These are phyloP conservation scores for Ogataea allantospora DNA, from an alignment of 805 yeast genomes.

Conservation along the genomic window DNA sequence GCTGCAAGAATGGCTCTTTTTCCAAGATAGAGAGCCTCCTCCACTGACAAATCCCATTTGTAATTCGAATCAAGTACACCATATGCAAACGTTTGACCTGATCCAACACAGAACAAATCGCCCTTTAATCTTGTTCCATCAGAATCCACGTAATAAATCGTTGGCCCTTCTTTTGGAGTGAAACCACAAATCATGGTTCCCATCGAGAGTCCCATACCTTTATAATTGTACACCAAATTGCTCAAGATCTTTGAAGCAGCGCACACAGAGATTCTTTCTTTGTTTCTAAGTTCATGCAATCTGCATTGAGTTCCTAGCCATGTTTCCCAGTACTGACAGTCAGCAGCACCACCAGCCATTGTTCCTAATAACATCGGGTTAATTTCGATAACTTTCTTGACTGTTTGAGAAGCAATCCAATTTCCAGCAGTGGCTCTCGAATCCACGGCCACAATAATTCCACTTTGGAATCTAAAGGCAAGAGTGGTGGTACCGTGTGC, in stretches of 20 bases:
- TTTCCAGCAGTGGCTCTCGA: conserved; percentile 97
- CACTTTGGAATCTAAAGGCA: conserved; percentile 94
- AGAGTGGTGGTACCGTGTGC: conserved; percentile 99
- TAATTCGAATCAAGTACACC: conserved; percentile 95
- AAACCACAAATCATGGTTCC: conserved; percentile 99
- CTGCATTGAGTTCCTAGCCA: conserved; percentile 98
- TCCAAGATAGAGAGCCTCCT: conserved; percentile 91
- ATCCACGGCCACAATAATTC: conserved; percentile 94
- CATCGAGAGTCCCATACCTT: conserved; percentile 98
- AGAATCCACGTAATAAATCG: conserved; percentile 93
- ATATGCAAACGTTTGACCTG: conserved; percentile 98
- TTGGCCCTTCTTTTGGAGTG: conserved; percentile 92
- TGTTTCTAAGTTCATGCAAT: conserved; percentile 89
- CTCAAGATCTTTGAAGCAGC: conserved; percentile 94
- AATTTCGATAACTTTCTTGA: conserved; percentile 94
- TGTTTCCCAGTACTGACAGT: conserved; percentile 98
- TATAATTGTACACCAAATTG: conserved; percentile 87
- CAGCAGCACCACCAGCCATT: conserved; percentile 99
- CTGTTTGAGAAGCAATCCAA: conserved; percentile 98
- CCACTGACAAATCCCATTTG: conserved; percentile 87
- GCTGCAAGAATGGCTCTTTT: conserved; percentile 96
- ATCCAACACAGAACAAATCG: conserved; percentile 94
- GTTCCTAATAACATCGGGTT: conserved; percentile 94
- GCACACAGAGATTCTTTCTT: conserved; percentile 91
- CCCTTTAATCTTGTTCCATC: conserved; percentile 97